Evolutionary conservation across 768 basidiomycete genomes (phyloP), one percentile per base, ranked within the genome.

Genomic region (Kwoniella heveanensis): DNA sequence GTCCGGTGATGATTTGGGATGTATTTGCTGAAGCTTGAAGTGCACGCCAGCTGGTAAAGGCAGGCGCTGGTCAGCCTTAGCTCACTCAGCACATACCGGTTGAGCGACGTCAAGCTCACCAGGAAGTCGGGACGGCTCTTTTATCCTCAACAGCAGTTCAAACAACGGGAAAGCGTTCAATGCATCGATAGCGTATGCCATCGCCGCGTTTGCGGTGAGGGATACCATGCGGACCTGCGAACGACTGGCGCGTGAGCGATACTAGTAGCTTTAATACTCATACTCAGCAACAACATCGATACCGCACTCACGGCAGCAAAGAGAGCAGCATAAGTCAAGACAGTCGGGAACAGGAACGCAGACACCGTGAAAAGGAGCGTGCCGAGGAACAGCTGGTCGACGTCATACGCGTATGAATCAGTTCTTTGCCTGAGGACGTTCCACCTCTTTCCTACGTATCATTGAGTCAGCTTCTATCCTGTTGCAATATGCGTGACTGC

Each of bases 91-190:
- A n/a, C n/a, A n/a, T n/a, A n/a, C n/a, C n/a, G 46, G 22, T 19
- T 17, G 46, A 1, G 19, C 44, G 22, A 27, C 4, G 22, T 36
- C 22, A 12, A 32, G 66, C 79, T 21, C 59, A 89, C 93, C 90
- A 61, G 95, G 92, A 8, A 96, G 73, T 27, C 95, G 83, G 70
- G 84, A 84, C 1, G 91, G 88, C 73, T 95, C 91, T 78, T 97
- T 96, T 8, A 87, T 68, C 26, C 91, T 83, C 29, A 97, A 77
- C 85, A 94, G 87, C 27, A 97, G 77, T 0, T 88, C 89, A 77
- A 97, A 97, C 2, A 98, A 82, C 1, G 95, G 93, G 67, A 96
- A 96, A 67, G 92, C 88, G 66, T 96, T 94, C 83, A 98, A 85
- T 67, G 92, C 87, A 0, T 87, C 88, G 24, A 93, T 81, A 1